phyloP scores from a whole-genome alignment of 1,284 basidiomycete genomes.

The Hortiboletus rubellus region DNA sequence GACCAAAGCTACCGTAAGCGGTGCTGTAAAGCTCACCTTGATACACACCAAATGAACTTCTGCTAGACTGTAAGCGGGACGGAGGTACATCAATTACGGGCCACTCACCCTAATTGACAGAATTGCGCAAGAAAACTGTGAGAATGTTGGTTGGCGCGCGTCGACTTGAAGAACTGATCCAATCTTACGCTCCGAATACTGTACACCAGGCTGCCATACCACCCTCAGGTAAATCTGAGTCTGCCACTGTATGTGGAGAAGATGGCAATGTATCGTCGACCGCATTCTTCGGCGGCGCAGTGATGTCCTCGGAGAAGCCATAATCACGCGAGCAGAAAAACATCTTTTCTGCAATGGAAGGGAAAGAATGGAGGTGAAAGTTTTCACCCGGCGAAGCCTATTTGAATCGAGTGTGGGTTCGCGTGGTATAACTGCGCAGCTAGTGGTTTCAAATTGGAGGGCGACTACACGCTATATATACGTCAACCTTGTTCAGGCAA shows the following conservation, averaged over 20 bases:
- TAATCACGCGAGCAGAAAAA: background rate
- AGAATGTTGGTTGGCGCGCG: background rate
- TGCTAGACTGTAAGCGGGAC: slow-evolving; percentile 2
- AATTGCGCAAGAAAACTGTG: slow-evolving; percentile 31
- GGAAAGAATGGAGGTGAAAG: background rate
- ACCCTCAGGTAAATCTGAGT: slow-evolving; percentile 23
- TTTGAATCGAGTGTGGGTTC: background rate
- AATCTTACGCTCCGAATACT: slow-evolving; percentile 29
- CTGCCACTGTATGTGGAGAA: background rate
- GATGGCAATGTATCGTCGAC: slow-evolving; percentile 4
- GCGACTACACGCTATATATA: background rate
- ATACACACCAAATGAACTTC: slow-evolving; percentile 23
- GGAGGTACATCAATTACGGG: background rate
- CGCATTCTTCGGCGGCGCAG: slow-evolving; percentile 32
- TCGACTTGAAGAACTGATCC: background rate
- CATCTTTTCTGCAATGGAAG: slow-evolving; percentile 5
- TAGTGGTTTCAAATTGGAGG: background rate
- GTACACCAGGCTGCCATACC: slow-evolving; percentile 32
- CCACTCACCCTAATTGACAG: slow-evolving; percentile 29
- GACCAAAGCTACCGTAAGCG: background rate
- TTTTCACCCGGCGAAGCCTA: background rate
- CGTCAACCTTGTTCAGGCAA: background rate
- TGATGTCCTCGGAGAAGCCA: slow-evolving; percentile 39
- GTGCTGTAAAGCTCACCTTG: slow-evolving; percentile 27
- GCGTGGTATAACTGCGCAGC: background rate